These are phyloP conservation scores for Ophiosphaerella herpotricha DNA, from an alignment of 2,329 filamentous ascomycete genomes.

Conservation along the genomic window DNA sequence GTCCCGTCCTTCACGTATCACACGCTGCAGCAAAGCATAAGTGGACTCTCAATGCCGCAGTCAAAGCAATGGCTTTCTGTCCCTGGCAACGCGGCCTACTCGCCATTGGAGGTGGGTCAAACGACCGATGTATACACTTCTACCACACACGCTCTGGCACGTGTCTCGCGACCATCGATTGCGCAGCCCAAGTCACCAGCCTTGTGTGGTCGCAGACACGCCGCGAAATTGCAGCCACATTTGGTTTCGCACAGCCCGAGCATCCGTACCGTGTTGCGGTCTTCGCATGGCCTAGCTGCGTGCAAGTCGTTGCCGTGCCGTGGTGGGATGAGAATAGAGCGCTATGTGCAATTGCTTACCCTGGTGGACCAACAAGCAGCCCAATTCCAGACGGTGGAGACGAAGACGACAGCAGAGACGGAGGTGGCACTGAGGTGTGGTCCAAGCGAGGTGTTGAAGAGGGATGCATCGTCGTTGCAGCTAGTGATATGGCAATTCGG, in stretches of 20 bases:
- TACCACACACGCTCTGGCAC: conserved; percentile 85
- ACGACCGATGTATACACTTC: conserved; percentile 95
- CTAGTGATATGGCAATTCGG: conserved; percentile 89
- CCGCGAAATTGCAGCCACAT: conserved; percentile 88
- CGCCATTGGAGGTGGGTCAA: conserved; percentile 89
- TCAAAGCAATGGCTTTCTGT: conserved; percentile 96
- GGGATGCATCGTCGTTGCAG: conserved; percentile 87
- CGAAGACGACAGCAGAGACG: conserved; percentile 26
- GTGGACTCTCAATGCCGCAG: conserved; percentile 81
- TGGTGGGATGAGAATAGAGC: conserved; percentile 81
- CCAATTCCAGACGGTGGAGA: conserved; percentile 5
- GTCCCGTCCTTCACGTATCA: conserved; percentile 52
- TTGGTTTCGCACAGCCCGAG: conserved; percentile 89
- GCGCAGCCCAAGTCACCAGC: conserved; percentile 90
- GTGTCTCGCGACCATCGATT: conserved; percentile 85
- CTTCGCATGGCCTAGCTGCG: conserved; percentile 92
- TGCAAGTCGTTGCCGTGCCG: conserved; percentile 80
- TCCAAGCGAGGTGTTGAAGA: conserved; percentile 65
- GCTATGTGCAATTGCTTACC: conserved; percentile 86
- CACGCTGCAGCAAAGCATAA: conserved; percentile 68
- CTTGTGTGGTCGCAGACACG: conserved; percentile 87
- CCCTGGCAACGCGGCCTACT: conserved; percentile 88
- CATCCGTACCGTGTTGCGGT: conserved; percentile 89
- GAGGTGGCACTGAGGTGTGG: conserved; percentile 59
- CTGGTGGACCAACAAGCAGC: conserved; percentile 60